phyloP scores from a whole-genome alignment of 2,329 filamentous ascomycete species.

The Phaeosphaeria sp. region DNA sequence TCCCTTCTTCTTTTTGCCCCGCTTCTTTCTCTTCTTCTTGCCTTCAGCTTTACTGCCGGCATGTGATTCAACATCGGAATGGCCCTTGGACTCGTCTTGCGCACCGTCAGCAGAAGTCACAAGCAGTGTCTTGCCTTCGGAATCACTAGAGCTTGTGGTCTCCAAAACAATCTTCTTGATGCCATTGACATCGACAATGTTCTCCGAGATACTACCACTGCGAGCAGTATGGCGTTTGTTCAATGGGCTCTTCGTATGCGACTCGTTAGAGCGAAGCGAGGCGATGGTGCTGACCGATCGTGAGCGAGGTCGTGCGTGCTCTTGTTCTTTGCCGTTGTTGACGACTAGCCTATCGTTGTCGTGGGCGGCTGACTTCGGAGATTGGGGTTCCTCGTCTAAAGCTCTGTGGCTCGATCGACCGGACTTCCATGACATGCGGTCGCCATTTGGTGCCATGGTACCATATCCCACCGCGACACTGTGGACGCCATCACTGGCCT shows the following conservation, averaged over 20 bases:
- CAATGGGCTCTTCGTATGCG: conserved; percentile 30
- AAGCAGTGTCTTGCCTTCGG: conserved; percentile 30
- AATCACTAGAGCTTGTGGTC: conserved; percentile 65
- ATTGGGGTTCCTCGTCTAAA: conserved; percentile 25
- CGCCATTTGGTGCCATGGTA: conserved; percentile 43
- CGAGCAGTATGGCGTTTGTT: conserved; percentile 61
- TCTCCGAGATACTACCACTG: conserved; percentile 81
- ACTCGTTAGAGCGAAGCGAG: conserved; percentile 35
- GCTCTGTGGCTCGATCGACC: conserved; percentile 20
- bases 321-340: conserved; percentile 19
- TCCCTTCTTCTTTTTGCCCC: conserved; percentile 48
- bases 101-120: conserved; percentile 27
- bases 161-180: conserved; percentile 79
- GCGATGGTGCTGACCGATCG: conserved; percentile 43
- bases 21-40: conserved; percentile 48
- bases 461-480: conserved; percentile 60
- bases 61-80: conserved; percentile 31
- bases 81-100: conserved; percentile 20
- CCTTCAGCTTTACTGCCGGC: conserved; percentile 27
- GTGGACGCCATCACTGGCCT: conserved; percentile 71
- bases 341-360: conserved; percentile 23
- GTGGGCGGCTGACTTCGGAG: conserved; percentile 28
- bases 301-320: conserved; percentile 11
- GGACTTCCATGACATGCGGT: conserved; percentile 40
- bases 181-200: conserved; percentile 75